These are phyloP conservation scores for Trichoderma sp. DNA, from an alignment of 2,329 filamentous ascomycete genomes.

Conservation along the genomic window DNA sequence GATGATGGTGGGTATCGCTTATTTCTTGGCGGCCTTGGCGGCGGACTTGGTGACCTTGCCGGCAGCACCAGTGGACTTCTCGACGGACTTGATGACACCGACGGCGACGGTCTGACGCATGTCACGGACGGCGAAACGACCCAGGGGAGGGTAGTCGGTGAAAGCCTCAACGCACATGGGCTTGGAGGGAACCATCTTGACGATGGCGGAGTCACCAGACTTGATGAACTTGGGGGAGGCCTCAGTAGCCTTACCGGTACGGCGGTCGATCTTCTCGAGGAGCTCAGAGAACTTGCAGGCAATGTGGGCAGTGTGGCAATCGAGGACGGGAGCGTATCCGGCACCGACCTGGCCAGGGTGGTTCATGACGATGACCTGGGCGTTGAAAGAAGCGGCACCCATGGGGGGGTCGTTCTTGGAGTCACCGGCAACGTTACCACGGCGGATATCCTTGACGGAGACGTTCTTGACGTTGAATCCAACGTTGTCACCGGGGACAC, in stretches of 20 bases:
- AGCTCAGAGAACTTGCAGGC: constrained; percentile 99
- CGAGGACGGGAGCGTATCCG: constrained; percentile 97
- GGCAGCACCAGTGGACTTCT: constrained; percentile 60
- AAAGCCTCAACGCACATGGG: constrained; percentile 99
- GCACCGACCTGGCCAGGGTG: constrained; percentile 99
- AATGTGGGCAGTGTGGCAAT: constrained; percentile 99
- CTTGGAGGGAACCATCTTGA: constrained; percentile 99
- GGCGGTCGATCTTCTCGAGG: constrained; percentile 99
- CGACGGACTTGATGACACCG: constrained; percentile 91
- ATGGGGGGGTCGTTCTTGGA: constrained; percentile 98
- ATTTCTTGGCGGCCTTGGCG: constrained; percentile 77
- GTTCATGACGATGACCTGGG: constrained; percentile 99
- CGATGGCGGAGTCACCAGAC: constrained; percentile 99
- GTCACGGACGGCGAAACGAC: constrained; percentile 99
- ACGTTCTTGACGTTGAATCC: constrained; percentile 99
- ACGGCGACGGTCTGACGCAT: constrained; percentile 91
- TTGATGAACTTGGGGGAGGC: constrained; percentile 98
- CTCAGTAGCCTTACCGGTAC: constrained; percentile 98
- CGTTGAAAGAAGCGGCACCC: constrained; percentile 92
- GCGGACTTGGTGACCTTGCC: constrained; percentile 75
- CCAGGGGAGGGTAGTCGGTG: constrained; percentile 99
- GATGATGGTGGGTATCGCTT: constrained; percentile 46
- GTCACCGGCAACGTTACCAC: constrained; percentile 99
- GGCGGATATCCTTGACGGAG: constrained; percentile 99
- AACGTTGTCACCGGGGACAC: constrained; percentile 99